Evolutionary conservation across 129 eudicot genomes (phyloP).

Genomic region (Escallonia herrerae): DNA sequence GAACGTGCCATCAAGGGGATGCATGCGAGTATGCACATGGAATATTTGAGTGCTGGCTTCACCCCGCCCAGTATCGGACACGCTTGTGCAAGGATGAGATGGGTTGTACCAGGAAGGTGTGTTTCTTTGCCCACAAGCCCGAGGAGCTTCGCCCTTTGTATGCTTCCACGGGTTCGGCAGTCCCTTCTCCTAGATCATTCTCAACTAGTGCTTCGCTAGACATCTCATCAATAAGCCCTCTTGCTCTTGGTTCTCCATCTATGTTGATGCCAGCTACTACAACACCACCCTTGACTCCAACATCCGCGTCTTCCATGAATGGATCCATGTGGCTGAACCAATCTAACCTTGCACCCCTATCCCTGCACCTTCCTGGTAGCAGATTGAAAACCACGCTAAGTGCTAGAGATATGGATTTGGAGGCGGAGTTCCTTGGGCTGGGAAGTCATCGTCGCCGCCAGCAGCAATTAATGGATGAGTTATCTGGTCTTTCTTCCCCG

Average conservation of each 20-base stretch:
- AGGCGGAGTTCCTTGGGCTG: slow-evolving; percentile 33
- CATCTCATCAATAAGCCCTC: slow-evolving; percentile 43
- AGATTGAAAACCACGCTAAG: slow-evolving; percentile 48
- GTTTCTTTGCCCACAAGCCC: slow-evolving; percentile 78
- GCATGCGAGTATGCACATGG: slow-evolving; percentile 86
- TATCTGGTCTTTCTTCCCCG: slow-evolving; percentile 33
- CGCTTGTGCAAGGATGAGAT: slow-evolving; percentile 78
- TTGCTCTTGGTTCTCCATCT: slow-evolving; percentile 53
- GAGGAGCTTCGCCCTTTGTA: slow-evolving; percentile 82
- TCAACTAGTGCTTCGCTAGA: slow-evolving; percentile 30
- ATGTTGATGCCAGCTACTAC: slow-evolving; percentile 41
- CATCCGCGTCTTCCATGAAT: slow-evolving; percentile 40
- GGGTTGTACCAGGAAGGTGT: slow-evolving; percentile 57
- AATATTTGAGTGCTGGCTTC: slow-evolving; percentile 89
- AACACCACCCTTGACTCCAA: slow-evolving; percentile 45
- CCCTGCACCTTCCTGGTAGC: slow-evolving; percentile 40
- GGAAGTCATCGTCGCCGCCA: slow-evolving; percentile 31
- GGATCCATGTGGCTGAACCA: slow-evolving; percentile 60
- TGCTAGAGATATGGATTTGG: slow-evolving; percentile 47
- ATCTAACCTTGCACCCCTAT: slow-evolving; percentile 38
- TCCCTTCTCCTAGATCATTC: slow-evolving; percentile 64
- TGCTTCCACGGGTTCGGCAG: slow-evolving; percentile 78
- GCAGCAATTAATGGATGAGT: slow-evolving; percentile 40
- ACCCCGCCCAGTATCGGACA: slow-evolving; percentile 84
- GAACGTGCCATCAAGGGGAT: slow-evolving; percentile 68